phyloP scores from a whole-genome alignment of 345 rosid species.

The Camelina laxa region DNA sequence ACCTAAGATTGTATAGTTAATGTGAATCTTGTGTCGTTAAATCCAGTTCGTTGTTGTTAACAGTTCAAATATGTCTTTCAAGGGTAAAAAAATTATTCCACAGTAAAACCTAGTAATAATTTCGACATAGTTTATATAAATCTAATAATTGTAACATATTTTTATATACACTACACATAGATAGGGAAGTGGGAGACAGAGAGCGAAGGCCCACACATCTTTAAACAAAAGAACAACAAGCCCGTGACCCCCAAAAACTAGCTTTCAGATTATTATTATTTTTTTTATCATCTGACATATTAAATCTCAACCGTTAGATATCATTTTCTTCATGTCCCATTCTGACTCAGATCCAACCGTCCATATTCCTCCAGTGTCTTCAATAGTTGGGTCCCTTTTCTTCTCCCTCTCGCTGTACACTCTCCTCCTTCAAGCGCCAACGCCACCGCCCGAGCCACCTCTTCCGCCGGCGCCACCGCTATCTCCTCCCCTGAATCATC shows the following conservation, averaged over 20 bases:
- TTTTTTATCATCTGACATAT: slow-evolving; percentile 39
- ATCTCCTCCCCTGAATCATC: slow-evolving; percentile 32
- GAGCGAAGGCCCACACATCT: slow-evolving; percentile 45
- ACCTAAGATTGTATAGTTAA: neutral
- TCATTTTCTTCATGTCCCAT: slow-evolving; percentile 47
- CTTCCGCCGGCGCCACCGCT: slow-evolving; percentile 74
- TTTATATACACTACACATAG: slow-evolving; percentile 17
- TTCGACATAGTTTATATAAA: neutral
- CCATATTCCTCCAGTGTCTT: slow-evolving; percentile 69
- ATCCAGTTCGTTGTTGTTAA: neutral
- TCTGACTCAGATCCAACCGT: slow-evolving; percentile 56
- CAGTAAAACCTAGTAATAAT: slow-evolving; percentile 10
- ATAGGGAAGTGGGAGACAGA: slow-evolving; percentile 28
- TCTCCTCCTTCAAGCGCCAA: slow-evolving; percentile 81
- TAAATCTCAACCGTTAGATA: slow-evolving; percentile 44
- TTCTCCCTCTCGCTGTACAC: slow-evolving; percentile 72
- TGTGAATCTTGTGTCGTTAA: neutral
- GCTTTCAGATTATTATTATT: slow-evolving; percentile 42
- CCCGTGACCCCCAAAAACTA: slow-evolving; percentile 49
- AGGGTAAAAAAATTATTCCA: neutral
- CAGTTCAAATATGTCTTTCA: neutral
- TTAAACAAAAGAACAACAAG: slow-evolving; percentile 46
- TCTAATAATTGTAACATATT: neutral
- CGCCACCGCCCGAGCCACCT: slow-evolving; percentile 83
- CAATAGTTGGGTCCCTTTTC: slow-evolving; percentile 85